Conservation (phyloP, 2,329 filamentous ascomycete species). For the Herpotrichia juniperi region DNA sequence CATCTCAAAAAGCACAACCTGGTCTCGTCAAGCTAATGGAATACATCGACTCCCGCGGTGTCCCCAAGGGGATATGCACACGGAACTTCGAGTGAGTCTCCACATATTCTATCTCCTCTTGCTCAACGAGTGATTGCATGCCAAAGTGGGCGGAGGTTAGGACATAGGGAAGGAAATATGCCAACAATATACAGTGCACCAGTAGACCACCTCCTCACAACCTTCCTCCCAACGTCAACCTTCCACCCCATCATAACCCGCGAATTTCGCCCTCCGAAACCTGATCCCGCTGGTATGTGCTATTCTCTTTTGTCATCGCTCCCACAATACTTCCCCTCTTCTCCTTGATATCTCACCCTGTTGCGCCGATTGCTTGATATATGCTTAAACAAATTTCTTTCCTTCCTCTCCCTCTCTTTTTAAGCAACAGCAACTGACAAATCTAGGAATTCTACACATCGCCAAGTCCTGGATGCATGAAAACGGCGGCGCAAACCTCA, state of each 20-base stretch:
- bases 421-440: too few species aligned
- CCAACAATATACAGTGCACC: too few species aligned
- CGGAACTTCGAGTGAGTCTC: conserved; percentile 94
- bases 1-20: conserved; percentile 77
- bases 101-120: too few species aligned
- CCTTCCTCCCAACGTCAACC: conserved; percentile 70
- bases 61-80: conserved; percentile 88
- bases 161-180: too few species aligned
- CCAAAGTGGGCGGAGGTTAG: too few species aligned
- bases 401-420: not conserved
- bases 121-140: too few species aligned
- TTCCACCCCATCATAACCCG: conserved; percentile 85
- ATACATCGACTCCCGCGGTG: conserved; percentile 71
- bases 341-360: too few species aligned
- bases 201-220: conserved; percentile 74
- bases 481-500: conserved; percentile 52
- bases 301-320: conserved; percentile 45
- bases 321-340: not conserved
- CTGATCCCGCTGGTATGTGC: conserved; percentile 82
- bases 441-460: conserved; percentile 84
- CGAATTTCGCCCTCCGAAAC: conserved; percentile 83
- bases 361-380: too few species aligned
- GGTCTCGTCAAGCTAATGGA: conserved; percentile 80
- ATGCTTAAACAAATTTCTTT: too few species aligned
- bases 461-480: conserved; percentile 70